phyloP scores from a whole-genome alignment of 768 basidiomycete species.

The Phanerochaete sordida region DNA sequence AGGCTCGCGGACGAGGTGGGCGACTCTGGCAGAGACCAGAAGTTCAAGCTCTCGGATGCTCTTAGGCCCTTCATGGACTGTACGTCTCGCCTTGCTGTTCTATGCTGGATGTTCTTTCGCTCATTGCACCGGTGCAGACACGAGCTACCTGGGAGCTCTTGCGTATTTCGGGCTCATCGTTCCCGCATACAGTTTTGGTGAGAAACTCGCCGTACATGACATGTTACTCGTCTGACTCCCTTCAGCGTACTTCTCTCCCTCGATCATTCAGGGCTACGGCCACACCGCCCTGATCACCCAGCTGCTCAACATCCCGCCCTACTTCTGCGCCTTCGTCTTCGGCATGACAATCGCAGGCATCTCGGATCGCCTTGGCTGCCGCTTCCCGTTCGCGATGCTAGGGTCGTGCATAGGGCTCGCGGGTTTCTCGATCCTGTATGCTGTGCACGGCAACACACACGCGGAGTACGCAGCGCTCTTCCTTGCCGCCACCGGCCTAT shows the following conservation, averaged over 20 bases:
- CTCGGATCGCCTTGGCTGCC: constrained; percentile 15
- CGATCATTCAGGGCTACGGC: constrained; percentile 14
- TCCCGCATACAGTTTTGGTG: constrained; percentile 27
- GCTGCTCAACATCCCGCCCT: constrained; percentile 25
- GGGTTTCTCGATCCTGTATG: constrained; percentile 17
- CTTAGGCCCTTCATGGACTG: constrained; percentile 25
- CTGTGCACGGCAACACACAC: constrained; percentile 13
- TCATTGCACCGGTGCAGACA: too few relatives aligned
- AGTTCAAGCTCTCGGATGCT: constrained; percentile 17
- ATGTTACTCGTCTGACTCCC: background rate
- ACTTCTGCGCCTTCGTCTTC: constrained; percentile 18
- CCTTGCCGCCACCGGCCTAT: constrained; percentile 16
- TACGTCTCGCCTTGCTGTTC: constrained; percentile 8
- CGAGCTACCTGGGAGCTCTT: constrained; percentile 25
- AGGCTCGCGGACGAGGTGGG: constrained; percentile 28
- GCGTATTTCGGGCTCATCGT: constrained; percentile 29
- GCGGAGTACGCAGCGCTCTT: constrained; percentile 20
- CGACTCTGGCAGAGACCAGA: constrained; percentile 20
- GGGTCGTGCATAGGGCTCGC: constrained; percentile 11
- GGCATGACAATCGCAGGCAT: constrained; percentile 15
- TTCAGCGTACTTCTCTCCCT: constrained; percentile 18
- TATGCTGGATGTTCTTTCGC: too few relatives aligned
- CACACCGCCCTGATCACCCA: constrained; percentile 18
- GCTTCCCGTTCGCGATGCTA: constrained; percentile 17
- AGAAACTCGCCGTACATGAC: background rate